Conservation (phyloP, 345 rosid genomes). For the Combretum micranthum region DNA sequence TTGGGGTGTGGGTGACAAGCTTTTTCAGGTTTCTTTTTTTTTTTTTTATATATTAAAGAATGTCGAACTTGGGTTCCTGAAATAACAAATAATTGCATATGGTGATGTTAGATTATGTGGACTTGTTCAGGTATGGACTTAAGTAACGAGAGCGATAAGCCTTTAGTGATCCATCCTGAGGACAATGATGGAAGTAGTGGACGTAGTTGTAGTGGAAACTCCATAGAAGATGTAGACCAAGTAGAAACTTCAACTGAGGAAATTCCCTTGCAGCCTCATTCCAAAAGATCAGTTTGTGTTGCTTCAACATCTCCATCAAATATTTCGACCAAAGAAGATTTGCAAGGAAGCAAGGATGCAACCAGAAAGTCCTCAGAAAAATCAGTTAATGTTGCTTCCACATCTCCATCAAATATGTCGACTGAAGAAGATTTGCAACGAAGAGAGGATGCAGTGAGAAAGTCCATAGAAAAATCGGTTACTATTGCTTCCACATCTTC, state of each 20-base stretch:
- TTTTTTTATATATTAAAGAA: too few species aligned
- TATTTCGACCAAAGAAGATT: constrained; percentile 32
- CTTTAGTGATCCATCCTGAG: constrained; percentile 11
- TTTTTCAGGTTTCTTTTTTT: too few species aligned
- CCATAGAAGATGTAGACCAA: constrained; percentile 4
- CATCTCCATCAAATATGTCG: constrained; percentile 30
- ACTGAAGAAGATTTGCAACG: constrained; percentile 24
- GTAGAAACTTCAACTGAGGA: too few species aligned
- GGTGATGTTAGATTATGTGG: constrained; percentile 2
- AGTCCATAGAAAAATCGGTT: not conserved
- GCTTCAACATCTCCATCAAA: constrained; percentile 25
- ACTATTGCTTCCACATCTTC: constrained; percentile 24
- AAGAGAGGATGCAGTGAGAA: constrained; percentile 1
- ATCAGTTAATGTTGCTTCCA: constrained; percentile 16
- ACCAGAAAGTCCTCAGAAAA: constrained; percentile 1
- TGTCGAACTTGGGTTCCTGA: too few species aligned
- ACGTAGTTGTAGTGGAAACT: constrained; percentile 13
- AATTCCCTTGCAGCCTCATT: too few species aligned
- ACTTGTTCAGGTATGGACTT: constrained; percentile 36
- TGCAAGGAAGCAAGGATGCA: constrained; percentile 8
- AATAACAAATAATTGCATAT: not conserved
- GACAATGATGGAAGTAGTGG: constrained; percentile 6
- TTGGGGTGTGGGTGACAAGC: too few species aligned
- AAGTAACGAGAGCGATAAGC: constrained; percentile 12
- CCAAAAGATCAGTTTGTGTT: not conserved